Evolutionary conservation across 2,329 filamentous ascomycete species (phyloP).

Genomic region (Aspergillus terreus): DNA sequence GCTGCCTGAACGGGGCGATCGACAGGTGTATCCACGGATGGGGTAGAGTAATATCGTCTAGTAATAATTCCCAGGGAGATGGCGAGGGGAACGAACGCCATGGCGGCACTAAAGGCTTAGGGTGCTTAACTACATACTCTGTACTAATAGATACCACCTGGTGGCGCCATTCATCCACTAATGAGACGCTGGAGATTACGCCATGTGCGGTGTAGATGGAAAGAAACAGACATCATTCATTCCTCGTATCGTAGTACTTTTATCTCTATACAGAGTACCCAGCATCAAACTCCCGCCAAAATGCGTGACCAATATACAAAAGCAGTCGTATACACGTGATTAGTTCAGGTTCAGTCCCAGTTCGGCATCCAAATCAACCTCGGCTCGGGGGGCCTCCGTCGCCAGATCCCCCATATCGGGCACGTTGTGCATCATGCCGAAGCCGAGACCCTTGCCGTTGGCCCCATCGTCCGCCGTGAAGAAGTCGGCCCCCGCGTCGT

Average conservation of each 20-base stretch:
- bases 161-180: neutral
- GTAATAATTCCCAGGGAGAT: too few relatives aligned
- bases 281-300: neutral
- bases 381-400: slow-evolving; percentile 9
- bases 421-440: slow-evolving; percentile 12
- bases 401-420: slow-evolving; percentile 12
- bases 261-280: neutral
- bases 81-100: neutral
- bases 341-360: slow-evolving; percentile 13
- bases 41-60: too few relatives aligned
- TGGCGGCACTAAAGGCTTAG: neutral
- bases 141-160: too few relatives aligned
- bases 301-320: neutral
- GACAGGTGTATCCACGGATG: too few relatives aligned
- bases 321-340: neutral
- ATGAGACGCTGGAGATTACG: too few relatives aligned
- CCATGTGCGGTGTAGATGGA: too few relatives aligned
- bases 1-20: too few relatives aligned
- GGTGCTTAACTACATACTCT: neutral
- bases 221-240: slow-evolving; percentile 1
- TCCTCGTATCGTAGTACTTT: slow-evolving; percentile 8
- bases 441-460: slow-evolving; percentile 12
- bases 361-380: slow-evolving; percentile 18
- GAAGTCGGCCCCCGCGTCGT: slow-evolving; percentile 36
- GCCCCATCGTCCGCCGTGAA: slow-evolving; percentile 28